Evolutionary conservation across 1,284 basidiomycete genomes (phyloP).

Genomic region (Cystobasidium pallidum): DNA sequence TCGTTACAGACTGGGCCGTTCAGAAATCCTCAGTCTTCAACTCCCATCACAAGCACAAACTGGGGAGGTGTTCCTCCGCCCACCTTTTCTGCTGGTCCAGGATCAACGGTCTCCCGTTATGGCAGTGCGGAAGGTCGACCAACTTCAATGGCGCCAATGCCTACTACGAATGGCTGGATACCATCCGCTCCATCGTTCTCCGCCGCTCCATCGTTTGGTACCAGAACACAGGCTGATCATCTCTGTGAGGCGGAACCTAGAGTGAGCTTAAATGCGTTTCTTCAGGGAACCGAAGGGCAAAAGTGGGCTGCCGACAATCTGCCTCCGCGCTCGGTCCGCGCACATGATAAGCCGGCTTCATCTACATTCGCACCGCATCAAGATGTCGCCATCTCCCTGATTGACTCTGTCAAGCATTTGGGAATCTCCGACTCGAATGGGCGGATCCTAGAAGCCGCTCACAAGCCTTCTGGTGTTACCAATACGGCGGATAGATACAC

Average conservation of each 20-base stretch:
- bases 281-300: not conserved
- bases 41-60: not conserved
- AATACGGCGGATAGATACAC: no score
- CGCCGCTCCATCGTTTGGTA: not conserved
- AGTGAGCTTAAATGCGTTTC: not conserved
- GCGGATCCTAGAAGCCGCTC: no score
- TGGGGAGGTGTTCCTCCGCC: constrained; percentile 13
- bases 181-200: not conserved
- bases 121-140: not conserved
- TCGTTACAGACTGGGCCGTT: constrained; percentile 23
- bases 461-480: no score
- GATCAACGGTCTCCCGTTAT: not conserved
- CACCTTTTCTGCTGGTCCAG: constrained; percentile 2
- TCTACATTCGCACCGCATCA: not conserved
- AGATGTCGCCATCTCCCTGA: not conserved
- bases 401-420: not conserved
- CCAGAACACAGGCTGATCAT: constrained; percentile 1
- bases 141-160: not conserved
- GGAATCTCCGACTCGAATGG: not conserved
- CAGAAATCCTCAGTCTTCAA: not conserved
- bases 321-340: not conserved
- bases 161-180: not conserved
- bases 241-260: not conserved
- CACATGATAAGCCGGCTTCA: not conserved
- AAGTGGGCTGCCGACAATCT: constrained; percentile 4